Base-by-base conservation (phyloP, 208 protist species). In the Plasmodiophora brassicae region DNA sequence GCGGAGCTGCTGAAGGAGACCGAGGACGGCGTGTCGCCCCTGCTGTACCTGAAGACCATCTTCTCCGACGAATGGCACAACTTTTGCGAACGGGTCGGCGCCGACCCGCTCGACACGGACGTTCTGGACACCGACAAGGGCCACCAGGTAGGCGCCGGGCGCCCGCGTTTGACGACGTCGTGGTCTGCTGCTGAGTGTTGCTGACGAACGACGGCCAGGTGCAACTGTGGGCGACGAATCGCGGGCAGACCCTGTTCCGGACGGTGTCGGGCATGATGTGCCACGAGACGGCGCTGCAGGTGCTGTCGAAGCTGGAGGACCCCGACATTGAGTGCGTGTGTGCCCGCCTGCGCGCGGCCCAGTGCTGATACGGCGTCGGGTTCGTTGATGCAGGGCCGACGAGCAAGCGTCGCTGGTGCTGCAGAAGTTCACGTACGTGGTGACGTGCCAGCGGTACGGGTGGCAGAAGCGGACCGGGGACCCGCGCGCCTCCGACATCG, bases 211-310 rank as follows among this genome's bases (percentile, higher is more conserved):
- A n/a, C n/a, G n/a, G n/a, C n/a, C 86, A 91, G 84, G 86, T 87
- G 8, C 60, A 87, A 14, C 50, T 90, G 22, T 91, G 89, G 89
- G 89, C 89, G 0, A 88, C 87, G 0, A 53, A 85, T 35, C 53
- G 86, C 20, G 89, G 89, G 1, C 89, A 91, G 83, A 91, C 89
- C 0, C 87, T 91, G 1, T 87, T 72, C 65, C 57, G 89, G 22
- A 91, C 89, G 0, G 89, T 91, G n/a, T 45, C 88, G 20, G 89
- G 86, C 0, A 90, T 90, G 86, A 91, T 91, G 89, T 28, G 28
- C 25, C 35, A 90, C 84, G 87, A 91, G 54, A 46, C 72, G 35
- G 89, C 86, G n/a, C 78, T 89, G 14, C 84, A 84, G 71, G 50
- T 90, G 44, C 54, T 57, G 28, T 57, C 88, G 0, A 0, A 0